These are phyloP conservation scores for Neltuma alba DNA, from an alignment of 306 rosid species.

Conservation along the genomic window DNA sequence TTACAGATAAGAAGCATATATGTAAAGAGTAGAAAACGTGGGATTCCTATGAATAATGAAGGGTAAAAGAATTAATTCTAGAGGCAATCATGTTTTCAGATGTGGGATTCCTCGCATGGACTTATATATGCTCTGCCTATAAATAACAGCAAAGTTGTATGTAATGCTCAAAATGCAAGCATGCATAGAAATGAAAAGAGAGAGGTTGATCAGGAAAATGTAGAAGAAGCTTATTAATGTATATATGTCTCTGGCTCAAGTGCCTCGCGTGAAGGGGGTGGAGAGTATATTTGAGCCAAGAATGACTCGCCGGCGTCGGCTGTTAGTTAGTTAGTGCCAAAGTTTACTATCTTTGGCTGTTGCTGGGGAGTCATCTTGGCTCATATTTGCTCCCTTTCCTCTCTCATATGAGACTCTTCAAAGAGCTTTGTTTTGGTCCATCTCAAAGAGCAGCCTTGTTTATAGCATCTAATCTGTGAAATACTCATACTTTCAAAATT, in stretches of 20 bases:
- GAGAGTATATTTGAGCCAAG: slow-evolving; percentile 37
- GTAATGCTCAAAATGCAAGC: background rate
- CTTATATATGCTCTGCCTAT: background rate
- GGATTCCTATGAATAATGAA: background rate
- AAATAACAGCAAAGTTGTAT: background rate
- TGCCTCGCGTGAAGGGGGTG: slow-evolving; percentile 13
- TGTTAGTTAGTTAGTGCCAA: background rate
- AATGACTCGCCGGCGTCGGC: slow-evolving; percentile 31
- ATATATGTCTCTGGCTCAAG: background rate
- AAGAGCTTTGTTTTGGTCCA: background rate
- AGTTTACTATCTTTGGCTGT: background rate
- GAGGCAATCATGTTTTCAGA: background rate
- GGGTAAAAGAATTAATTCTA: background rate
- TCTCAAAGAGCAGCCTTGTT: slow-evolving; percentile 2
- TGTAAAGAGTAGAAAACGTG: background rate
- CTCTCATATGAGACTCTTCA: slow-evolving; percentile 24
- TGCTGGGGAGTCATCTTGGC: slow-evolving; percentile 18
- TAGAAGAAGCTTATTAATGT: background rate
- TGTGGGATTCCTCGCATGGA: slow-evolving; percentile 3
- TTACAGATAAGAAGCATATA: slow-evolving; percentile 17
- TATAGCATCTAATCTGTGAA: background rate
- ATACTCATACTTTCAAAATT: background rate
- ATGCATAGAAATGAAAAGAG: background rate
- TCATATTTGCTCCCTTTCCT: slow-evolving; percentile 31
- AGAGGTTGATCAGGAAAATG: background rate